Conservation (phyloP, 2,329 filamentous ascomycete genomes). For the Talaromyces sp. region DNA sequence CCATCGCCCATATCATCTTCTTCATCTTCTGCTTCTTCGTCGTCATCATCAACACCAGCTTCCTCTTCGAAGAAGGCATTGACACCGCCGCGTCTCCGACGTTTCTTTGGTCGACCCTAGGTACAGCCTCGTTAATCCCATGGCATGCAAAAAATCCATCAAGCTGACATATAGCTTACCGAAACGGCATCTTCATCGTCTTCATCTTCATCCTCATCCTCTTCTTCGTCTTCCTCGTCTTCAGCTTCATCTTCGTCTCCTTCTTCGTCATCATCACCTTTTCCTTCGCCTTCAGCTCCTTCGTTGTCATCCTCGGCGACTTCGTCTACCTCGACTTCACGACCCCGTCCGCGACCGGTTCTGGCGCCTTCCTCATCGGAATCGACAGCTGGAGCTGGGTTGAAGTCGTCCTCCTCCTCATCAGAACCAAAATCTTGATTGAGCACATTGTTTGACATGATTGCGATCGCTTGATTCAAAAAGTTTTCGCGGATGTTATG, state of each 20-base stretch:
- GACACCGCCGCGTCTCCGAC: slow-evolving; percentile 62
- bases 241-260: slow-evolving; percentile 50
- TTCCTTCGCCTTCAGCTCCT: slow-evolving; percentile 31
- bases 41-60: slow-evolving; percentile 92
- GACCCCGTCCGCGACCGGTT: slow-evolving; percentile 34
- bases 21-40: slow-evolving; percentile 84
- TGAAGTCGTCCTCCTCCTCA: slow-evolving; percentile 84
- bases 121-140: slow-evolving; percentile 13
- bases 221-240: slow-evolving; percentile 60
- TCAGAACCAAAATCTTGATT: slow-evolving; percentile 54
- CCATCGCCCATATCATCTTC: slow-evolving; percentile 80
- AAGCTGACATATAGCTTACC: slow-evolving; percentile 30
- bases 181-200: slow-evolving; percentile 62
- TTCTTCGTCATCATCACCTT: slow-evolving; percentile 38
- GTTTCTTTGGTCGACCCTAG: slow-evolving; percentile 72
- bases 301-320: slow-evolving; percentile 33
- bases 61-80: slow-evolving; percentile 92
- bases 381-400: slow-evolving; percentile 68
- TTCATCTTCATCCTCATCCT: slow-evolving; percentile 45
- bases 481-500: background rate
- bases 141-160: background rate
- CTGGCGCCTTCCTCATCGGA: slow-evolving; percentile 58
- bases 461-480: background rate
- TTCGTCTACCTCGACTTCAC: slow-evolving; percentile 47
- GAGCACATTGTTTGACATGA: slow-evolving; percentile 43